Evolutionary conservation across 257 asterid species (phyloP).

Genomic region (Capsicum pubescens): DNA sequence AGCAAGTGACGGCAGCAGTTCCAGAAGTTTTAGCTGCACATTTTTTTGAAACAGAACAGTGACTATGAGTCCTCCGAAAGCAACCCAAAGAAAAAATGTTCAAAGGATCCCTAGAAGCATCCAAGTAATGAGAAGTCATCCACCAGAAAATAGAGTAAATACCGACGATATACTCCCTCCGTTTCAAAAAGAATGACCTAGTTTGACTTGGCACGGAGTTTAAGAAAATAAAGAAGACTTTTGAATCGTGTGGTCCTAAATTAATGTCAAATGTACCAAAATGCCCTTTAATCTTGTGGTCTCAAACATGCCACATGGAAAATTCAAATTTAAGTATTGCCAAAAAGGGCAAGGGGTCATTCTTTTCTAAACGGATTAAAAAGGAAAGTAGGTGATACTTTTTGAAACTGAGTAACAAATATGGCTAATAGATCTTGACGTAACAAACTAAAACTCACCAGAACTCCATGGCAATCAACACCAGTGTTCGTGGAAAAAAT

Average conservation of each 20-base stretch:
- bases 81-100: conserved; percentile 22
- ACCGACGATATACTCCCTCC: neutral
- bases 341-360: too few relatives aligned
- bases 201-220: too few relatives aligned
- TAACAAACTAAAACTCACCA: conserved; percentile 63
- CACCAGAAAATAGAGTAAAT: conserved; percentile 22
- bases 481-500: conserved; percentile 55
- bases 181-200: too few relatives aligned
- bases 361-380: too few relatives aligned
- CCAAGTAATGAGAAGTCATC: conserved; percentile 7
- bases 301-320: too few relatives aligned
- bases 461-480: conserved; percentile 53
- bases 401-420: neutral
- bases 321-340: too few relatives aligned
- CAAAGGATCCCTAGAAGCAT: neutral
- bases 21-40: conserved; percentile 86
- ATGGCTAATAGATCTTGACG: conserved; percentile 31
- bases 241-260: too few relatives aligned
- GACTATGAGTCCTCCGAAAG: neutral
- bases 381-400: too few relatives aligned
- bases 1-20: conserved; percentile 82
- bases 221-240: too few relatives aligned
- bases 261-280: too few relatives aligned
- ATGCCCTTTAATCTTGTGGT: too few relatives aligned
- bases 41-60: conserved; percentile 21